A percentile compares a stretch with the other conserved stretches of the same genome.
Evolutionary conservation across 2,329 filamentous ascomycete species (phyloP).

Genomic region (Sclerotinia sclerotiorum): DNA sequence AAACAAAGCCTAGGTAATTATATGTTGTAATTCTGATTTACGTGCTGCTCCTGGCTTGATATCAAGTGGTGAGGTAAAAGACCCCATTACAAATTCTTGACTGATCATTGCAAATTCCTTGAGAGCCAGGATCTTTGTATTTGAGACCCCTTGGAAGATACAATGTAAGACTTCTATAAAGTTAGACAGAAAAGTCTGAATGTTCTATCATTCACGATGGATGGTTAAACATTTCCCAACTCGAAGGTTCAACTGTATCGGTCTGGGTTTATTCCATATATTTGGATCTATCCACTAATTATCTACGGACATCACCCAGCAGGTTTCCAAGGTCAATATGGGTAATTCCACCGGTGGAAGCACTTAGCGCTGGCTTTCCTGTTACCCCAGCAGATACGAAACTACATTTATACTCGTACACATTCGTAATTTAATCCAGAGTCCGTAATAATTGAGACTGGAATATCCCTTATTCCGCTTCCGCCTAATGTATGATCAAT

Average conservation of each 20-base stretch:
- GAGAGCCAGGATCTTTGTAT: neutral
- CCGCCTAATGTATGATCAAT: neutral
- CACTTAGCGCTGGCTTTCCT: neutral
- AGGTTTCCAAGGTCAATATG: neutral
- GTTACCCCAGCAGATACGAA: neutral
- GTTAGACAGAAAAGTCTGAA: neutral
- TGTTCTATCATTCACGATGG: neutral
- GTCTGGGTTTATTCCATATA: neutral
- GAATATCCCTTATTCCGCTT: neutral
- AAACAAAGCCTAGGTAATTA: too few species aligned
- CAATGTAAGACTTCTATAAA: too few species aligned
- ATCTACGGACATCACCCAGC: neutral
- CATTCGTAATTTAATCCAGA: neutral
- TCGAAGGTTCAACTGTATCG: neutral
- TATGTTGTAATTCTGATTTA: neutral
- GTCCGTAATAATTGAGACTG: neutral
- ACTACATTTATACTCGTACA: neutral
- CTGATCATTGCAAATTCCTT: neutral
- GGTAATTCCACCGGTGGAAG: neutral
- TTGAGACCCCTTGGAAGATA: neutral
- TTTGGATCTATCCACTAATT: neutral
- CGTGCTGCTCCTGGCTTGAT: neutral
- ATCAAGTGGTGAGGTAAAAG: neutral
- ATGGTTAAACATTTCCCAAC: neutral
- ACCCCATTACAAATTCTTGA: slow-evolving; percentile 5